A percentile compares a stretch with the other conserved stretches of the same genome.
These are phyloP conservation scores for Bombardia bombarda DNA, from an alignment of 495 filamentous ascomycete genomes.

Conservation along the genomic window DNA sequence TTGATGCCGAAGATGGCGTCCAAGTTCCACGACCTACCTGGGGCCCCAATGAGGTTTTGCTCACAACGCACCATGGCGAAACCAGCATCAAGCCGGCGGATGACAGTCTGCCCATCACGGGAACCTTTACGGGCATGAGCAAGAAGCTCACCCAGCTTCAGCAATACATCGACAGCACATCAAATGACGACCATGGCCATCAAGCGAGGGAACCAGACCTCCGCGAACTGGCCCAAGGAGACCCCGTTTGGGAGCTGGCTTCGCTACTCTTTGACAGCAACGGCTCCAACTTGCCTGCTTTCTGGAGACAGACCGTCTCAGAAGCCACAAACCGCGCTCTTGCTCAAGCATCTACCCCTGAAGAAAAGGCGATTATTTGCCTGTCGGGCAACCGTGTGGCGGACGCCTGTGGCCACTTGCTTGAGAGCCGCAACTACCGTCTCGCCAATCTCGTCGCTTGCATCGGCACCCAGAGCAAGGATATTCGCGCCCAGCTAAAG, in stretches of 20 bases:
- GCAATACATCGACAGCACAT: slow-evolving; percentile 20
- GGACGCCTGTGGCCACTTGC: slow-evolving; percentile 70
- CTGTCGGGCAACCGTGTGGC: slow-evolving; percentile 68
- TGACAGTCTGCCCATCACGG: slow-evolving; percentile 2
- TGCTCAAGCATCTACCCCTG: slow-evolving; percentile 44
- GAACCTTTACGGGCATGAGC: no score
- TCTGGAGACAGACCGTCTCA: slow-evolving; percentile 58
- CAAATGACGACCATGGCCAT: slow-evolving; percentile 9
- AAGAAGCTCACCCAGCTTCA: slow-evolving; percentile 17
- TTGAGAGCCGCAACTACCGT: slow-evolving; percentile 65
- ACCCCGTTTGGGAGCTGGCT: slow-evolving; percentile 67
- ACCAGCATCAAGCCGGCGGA: slow-evolving; percentile 16
- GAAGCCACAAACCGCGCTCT: slow-evolving; percentile 44
- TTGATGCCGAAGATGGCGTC: slow-evolving; percentile 49
- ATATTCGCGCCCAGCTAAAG: slow-evolving; percentile 69
- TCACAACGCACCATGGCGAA: slow-evolving; percentile 44
- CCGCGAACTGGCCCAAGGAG: slow-evolving; percentile 39
- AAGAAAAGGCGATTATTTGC: slow-evolving; percentile 77
- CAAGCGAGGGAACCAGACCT: slow-evolving; percentile 2
- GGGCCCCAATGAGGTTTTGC: slow-evolving; percentile 63
- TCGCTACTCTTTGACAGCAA: slow-evolving; percentile 78
- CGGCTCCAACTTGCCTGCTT: slow-evolving; percentile 43
- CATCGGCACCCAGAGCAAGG: slow-evolving; percentile 60
- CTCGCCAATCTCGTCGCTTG: slow-evolving; percentile 77
- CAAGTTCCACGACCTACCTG: slow-evolving; percentile 64